phyloP scores from a whole-genome alignment of 805 yeast genomes.

The Yamadazyma philogaea region DNA sequence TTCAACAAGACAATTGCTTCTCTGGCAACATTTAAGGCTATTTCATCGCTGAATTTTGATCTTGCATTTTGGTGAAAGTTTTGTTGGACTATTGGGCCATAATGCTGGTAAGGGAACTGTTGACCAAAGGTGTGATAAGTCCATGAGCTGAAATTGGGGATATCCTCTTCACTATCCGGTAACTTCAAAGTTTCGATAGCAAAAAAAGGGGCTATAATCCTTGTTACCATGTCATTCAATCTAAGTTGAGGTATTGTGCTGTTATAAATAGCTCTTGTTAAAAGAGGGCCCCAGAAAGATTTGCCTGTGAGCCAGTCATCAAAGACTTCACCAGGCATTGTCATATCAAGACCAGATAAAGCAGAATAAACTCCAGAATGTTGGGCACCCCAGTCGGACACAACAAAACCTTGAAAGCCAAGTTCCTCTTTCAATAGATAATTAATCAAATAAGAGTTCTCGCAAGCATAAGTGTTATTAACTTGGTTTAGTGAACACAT shows the following conservation, averaged over 20 bases:
- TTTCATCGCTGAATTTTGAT: conserved; percentile 43
- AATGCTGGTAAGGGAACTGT: conserved; percentile 50
- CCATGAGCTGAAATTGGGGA: conserved; percentile 59
- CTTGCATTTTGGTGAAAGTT: conserved; percentile 57
- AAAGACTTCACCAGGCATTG: conserved; percentile 59
- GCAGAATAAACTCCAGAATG: conserved; percentile 56
- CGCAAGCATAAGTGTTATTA: conserved; percentile 57
- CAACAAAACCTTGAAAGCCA: conserved; percentile 67
- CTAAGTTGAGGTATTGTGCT: conserved; percentile 52
- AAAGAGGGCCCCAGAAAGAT: conserved; percentile 56
- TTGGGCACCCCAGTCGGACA: conserved; percentile 67
- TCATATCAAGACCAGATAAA: conserved; percentile 60
- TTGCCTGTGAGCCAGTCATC: conserved; percentile 53
- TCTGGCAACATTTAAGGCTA: conserved; percentile 51
- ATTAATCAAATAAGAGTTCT: conserved; percentile 54
- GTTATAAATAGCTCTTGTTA: conserved; percentile 54
- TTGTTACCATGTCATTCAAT: conserved; percentile 59
- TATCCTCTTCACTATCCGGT: conserved; percentile 37
- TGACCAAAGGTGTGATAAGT: conserved; percentile 54
- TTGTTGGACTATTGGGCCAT: conserved; percentile 51
- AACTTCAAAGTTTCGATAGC: conserved; percentile 36
- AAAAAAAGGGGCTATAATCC: conserved; percentile 57
- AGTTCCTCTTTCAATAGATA: conserved; percentile 56
- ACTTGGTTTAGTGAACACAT: conserved; percentile 60
- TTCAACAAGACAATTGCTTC: conserved; percentile 58